phyloP scores from a whole-genome alignment of 192 early-diverging fungal genomes.

The Funneliformis geosporum region DNA sequence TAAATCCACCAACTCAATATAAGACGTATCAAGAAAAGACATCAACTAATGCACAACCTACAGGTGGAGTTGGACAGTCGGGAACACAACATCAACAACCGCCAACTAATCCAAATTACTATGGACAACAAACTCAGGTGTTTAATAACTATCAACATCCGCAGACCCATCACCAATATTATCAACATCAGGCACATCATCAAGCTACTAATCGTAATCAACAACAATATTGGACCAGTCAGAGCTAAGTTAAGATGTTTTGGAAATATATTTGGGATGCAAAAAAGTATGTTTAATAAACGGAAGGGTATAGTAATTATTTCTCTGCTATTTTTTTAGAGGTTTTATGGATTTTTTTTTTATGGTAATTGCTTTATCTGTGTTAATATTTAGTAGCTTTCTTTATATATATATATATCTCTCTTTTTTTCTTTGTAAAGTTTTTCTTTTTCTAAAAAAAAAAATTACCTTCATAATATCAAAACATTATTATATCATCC shows the following conservation, averaged over 20 bases:
- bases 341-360: background rate
- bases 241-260: constrained; percentile 10
- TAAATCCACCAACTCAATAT: constrained; percentile 26
- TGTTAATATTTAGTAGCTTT: background rate
- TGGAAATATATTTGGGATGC: background rate
- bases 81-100: constrained; percentile 16
- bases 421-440: background rate
- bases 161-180: constrained; percentile 27
- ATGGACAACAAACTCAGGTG: constrained; percentile 28
- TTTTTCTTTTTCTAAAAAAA: background rate
- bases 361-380: background rate
- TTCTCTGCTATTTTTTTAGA: background rate
- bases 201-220: constrained; percentile 25
- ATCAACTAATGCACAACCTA: background rate
- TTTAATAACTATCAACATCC: constrained; percentile 32
- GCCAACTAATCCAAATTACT: constrained; percentile 16
- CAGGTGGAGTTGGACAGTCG: constrained; percentile 1
- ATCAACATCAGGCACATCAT: constrained; percentile 30
- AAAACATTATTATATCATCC: background rate
- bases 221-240: constrained; percentile 28
- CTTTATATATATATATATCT: too few relatives aligned
- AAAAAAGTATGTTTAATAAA: background rate
- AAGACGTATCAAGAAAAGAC: constrained; percentile 15
- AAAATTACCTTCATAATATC: background rate
- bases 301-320: too few relatives aligned